Evolutionary conservation across 306 rosid species (phyloP).

Genomic region (Ormosia emarginata): DNA sequence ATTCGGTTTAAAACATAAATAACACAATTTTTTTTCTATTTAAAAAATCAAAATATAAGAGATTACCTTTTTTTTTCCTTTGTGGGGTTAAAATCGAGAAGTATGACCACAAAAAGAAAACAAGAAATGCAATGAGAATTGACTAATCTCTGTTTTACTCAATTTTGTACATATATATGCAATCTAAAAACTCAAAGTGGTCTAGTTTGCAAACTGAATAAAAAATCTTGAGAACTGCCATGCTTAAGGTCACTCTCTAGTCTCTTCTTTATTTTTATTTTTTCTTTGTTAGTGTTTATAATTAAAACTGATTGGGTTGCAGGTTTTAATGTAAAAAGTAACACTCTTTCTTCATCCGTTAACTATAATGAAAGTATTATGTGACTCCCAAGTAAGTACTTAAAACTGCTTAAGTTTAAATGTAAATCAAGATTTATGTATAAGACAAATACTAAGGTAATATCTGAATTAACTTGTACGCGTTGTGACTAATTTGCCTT

Average conservation of each 20-base stretch:
- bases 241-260: background rate
- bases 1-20: too few species aligned
- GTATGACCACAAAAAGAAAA: background rate
- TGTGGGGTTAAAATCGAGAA: background rate
- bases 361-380: slow-evolving; percentile 15
- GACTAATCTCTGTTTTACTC: slow-evolving; percentile 11
- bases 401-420: background rate
- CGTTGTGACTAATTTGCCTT: too few species aligned
- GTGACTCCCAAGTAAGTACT: slow-evolving; percentile 1
- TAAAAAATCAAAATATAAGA: background rate
- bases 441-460: background rate
- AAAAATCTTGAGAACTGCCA: background rate
- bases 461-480: too few species aligned
- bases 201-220: background rate
- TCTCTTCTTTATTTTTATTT: background rate
- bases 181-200: background rate
- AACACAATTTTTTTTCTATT: background rate
- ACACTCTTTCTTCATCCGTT: slow-evolving; percentile 12
- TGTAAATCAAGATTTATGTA: background rate
- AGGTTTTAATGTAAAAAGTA: background rate
- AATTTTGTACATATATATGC: background rate
- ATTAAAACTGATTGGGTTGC: background rate
- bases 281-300: background rate
- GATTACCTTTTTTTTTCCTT: background rate
- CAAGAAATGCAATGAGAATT: slow-evolving; percentile 18